These are phyloP conservation scores for Exophiala sideris DNA, from an alignment of 2,329 filamentous ascomycete genomes.

Conservation along the genomic window DNA sequence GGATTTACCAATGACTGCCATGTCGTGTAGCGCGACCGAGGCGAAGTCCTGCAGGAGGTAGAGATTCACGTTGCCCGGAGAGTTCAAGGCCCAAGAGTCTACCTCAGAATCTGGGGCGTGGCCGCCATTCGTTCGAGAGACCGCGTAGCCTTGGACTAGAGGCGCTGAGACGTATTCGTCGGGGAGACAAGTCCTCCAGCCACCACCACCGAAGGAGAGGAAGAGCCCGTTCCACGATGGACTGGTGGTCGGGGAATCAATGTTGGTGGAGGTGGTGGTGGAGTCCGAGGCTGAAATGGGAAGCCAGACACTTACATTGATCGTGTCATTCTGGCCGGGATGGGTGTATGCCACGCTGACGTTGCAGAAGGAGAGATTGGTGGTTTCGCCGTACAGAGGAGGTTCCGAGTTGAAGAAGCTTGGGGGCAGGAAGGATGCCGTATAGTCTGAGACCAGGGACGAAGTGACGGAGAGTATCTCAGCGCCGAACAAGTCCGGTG, in stretches of 20 bases:
- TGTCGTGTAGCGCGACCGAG: constrained; percentile 33
- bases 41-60: constrained; percentile 36
- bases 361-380: constrained; percentile 38
- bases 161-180: constrained; percentile 18
- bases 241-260: too few relatives aligned
- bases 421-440: constrained; percentile 1
- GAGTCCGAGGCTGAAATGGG: constrained; percentile 27
- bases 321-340: constrained; percentile 38
- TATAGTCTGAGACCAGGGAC: constrained; percentile 20
- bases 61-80: constrained; percentile 38
- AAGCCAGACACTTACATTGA: constrained; percentile 38
- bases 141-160: constrained; percentile 39
- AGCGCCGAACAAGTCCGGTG: constrained; percentile 19
- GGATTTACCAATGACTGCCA: constrained; percentile 31
- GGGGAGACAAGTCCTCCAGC: constrained; percentile 26
- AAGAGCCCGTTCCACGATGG: constrained; percentile 39
- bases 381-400: neutral
- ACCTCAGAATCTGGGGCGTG: constrained; percentile 35
- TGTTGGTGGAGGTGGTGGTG: neutral
- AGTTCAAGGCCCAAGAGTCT: constrained; percentile 41
- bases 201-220: constrained; percentile 39
- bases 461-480: constrained; percentile 26
- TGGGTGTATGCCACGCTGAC: constrained; percentile 44
- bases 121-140: constrained; percentile 45
- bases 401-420: constrained; percentile 9